Percentiles rank a stretch among this genome's conserved stretches.
These are phyloP conservation scores for Candida tallmaniae DNA, from an alignment of 805 yeast species.

Conservation along the genomic window DNA sequence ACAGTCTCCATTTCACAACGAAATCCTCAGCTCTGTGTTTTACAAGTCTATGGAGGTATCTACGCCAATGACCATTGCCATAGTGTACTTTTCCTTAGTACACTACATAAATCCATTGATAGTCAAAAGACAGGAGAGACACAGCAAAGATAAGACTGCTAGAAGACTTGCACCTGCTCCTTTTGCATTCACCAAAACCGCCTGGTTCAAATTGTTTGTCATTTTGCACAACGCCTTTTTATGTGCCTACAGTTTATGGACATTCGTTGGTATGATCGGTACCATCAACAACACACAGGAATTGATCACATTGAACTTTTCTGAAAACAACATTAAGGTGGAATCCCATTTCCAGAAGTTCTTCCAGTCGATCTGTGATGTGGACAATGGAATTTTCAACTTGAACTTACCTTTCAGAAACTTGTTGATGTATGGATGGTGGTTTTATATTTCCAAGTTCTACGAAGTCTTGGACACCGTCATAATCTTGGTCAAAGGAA, in stretches of 20 bases:
- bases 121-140: constrained; percentile 39
- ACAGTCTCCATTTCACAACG: constrained; percentile 29
- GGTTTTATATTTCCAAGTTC: constrained; percentile 66
- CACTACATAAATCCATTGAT: constrained; percentile 49
- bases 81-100: constrained; percentile 54
- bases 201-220: constrained; percentile 49
- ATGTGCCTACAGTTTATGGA: constrained; percentile 67
- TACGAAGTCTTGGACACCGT: constrained; percentile 69
- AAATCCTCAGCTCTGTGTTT: constrained; percentile 31
- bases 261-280: constrained; percentile 59
- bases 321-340: constrained; percentile 14
- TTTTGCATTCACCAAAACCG: constrained; percentile 39
- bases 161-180: constrained; percentile 51
- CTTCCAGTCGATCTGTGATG: constrained; percentile 60
- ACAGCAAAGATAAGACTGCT: constrained; percentile 18
- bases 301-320: constrained; percentile 14
- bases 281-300: constrained; percentile 42
- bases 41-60: constrained; percentile 42
- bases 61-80: constrained; percentile 55
- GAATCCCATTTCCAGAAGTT: constrained; percentile 35
- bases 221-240: constrained; percentile 56
- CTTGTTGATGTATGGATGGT: constrained; percentile 55
- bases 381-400: constrained; percentile 55
- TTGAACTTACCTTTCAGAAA: constrained; percentile 22
- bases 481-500: constrained; percentile 63